phyloP scores from a whole-genome alignment of 129 eudicot genomes.

The Artemisia annua region DNA sequence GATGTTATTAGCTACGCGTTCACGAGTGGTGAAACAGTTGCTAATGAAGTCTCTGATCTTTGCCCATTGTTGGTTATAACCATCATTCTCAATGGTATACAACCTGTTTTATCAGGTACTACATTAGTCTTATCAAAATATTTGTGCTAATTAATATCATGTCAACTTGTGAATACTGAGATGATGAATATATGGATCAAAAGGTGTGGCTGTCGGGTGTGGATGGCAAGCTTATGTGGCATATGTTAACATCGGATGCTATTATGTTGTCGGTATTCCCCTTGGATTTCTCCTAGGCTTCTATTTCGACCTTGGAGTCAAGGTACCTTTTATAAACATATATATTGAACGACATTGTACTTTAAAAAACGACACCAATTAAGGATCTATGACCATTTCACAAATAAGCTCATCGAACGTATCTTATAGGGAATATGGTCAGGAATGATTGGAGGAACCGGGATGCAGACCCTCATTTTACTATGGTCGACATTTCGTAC shows the following conservation, averaged over 20 bases:
- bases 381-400: neutral
- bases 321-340: slow-evolving; percentile 40
- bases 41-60: slow-evolving; percentile 77
- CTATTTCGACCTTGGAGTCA: slow-evolving; percentile 65
- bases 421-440: slow-evolving; percentile 74
- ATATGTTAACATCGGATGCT: slow-evolving; percentile 84
- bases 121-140: neutral
- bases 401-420: neutral
- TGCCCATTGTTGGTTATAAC: slow-evolving; percentile 75
- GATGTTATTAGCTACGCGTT: slow-evolving; percentile 68
- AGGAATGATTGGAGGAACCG: slow-evolving; percentile 87
- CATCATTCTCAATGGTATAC: slow-evolving; percentile 77
- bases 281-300: slow-evolving; percentile 73
- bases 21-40: slow-evolving; percentile 63
- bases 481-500: slow-evolving; percentile 62
- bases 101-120: slow-evolving; percentile 82
- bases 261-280: slow-evolving; percentile 79
- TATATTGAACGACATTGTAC: no score
- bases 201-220: slow-evolving; percentile 92
- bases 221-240: slow-evolving; percentile 98
- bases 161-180: no score
- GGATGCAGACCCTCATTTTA: slow-evolving; percentile 65
- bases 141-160: no score
- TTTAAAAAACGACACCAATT: no score
- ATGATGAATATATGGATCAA: neutral